Evolutionary conservation across 768 basidiomycete genomes (phyloP).

Genomic region (Collybia mongolica): DNA sequence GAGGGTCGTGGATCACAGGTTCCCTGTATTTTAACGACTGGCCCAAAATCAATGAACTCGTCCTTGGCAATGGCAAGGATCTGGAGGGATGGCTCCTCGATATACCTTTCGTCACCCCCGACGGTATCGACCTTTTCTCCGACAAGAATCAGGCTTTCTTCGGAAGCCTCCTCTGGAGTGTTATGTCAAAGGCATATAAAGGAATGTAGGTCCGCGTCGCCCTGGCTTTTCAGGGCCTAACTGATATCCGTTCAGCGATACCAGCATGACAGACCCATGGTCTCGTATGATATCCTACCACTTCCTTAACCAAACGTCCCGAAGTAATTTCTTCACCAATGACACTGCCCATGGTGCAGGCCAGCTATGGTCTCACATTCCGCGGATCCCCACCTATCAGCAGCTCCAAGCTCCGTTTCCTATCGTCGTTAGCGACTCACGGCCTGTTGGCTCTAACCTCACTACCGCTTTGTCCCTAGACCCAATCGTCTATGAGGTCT

Average conservation of each 20-base stretch:
- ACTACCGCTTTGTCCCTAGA: conserved; percentile 38
- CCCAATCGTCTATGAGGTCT: conserved; percentile 59
- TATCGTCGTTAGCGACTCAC: conserved; percentile 58
- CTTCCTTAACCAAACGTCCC: conserved; percentile 65
- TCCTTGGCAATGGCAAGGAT: conserved; percentile 51
- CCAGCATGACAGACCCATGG: conserved; percentile 66
- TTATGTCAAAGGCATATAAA: conserved; percentile 52
- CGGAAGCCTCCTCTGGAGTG: conserved; percentile 51
- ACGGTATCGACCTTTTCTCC: conserved; percentile 45
- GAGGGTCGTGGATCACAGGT: conserved; percentile 67
- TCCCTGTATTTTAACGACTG: conserved; percentile 67
- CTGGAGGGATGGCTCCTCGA: conserved; percentile 58
- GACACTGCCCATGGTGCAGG: conserved; percentile 68
- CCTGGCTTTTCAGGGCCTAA: not conserved
- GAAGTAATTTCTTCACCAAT: conserved; percentile 59
- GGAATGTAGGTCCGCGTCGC: conserved; percentile 46
- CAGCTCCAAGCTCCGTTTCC: conserved; percentile 60
- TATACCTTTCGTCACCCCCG: conserved; percentile 53
- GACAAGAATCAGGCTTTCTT: conserved; percentile 49
- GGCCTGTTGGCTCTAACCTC: conserved; percentile 41
- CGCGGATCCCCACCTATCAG: conserved; percentile 49
- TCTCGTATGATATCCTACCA: conserved; percentile 68
- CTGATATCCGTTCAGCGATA: conserved; percentile 40
- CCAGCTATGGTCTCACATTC: conserved; percentile 62
- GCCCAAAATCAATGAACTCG: conserved; percentile 53